Percentiles rank a stretch among this genome's conserved stretches.
These are phyloP conservation scores for Salix dunnii DNA, from an alignment of 345 rosid genomes.

Conservation along the genomic window DNA sequence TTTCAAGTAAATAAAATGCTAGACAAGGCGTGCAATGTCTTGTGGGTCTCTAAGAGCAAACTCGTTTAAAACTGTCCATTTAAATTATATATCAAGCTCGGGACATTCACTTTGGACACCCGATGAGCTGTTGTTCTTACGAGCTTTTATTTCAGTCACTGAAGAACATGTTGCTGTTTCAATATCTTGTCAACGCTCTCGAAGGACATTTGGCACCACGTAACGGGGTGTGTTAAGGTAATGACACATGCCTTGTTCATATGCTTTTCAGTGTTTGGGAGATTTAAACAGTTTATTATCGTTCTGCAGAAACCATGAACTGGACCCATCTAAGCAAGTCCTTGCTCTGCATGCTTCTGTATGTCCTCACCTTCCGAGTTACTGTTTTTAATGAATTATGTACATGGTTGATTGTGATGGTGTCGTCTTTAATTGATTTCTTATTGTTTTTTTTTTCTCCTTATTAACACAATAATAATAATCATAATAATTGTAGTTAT, in stretches of 20 bases:
- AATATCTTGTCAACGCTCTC: constrained; percentile 67
- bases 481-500: too few relatives aligned
- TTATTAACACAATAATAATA: too few relatives aligned
- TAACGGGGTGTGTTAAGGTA: constrained; percentile 50
- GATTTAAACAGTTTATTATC: neutral
- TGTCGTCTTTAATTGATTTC: neutral
- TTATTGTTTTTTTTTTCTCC: too few relatives aligned
- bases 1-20: neutral
- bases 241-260: constrained; percentile 5
- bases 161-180: constrained; percentile 62
- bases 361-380: constrained; percentile 9
- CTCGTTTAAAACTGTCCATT: neutral
- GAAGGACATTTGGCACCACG: constrained; percentile 61
- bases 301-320: constrained; percentile 63
- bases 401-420: neutral
- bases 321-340: constrained; percentile 70
- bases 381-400: neutral
- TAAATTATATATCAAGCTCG: neutral
- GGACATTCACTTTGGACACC: neutral
- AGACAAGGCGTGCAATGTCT: neutral
- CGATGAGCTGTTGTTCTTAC: constrained; percentile 10
- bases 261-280: constrained; percentile 5
- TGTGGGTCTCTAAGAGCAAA: neutral
- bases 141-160: constrained; percentile 28
- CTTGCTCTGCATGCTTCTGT: constrained; percentile 69